Base-by-base conservation (phyloP, 2,329 filamentous ascomycete genomes). In the Parastagonospora nodorum region DNA sequence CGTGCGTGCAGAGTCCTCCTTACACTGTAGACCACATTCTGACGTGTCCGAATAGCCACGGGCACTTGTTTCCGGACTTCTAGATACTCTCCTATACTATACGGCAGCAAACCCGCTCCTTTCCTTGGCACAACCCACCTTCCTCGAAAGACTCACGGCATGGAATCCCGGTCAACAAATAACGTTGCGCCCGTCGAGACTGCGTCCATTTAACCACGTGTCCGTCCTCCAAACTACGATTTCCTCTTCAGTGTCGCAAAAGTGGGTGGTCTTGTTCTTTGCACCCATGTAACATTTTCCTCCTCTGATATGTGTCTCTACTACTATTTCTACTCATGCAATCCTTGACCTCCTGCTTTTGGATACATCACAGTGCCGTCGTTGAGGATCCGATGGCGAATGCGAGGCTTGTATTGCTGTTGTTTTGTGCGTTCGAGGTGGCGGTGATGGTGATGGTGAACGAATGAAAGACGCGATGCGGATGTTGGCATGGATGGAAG, bases 1-100 rank as follows among this genome's bases (percentile, higher is more conserved):
- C 91, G 93, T 97, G 82, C 80, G 93, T 89, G 58, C 42, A 63
- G 61, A 58, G 56, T 55, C 61, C 61, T 54, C 61, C 61, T 53
- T 56, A 55, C 14, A 53, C 27, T 49, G 44, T 61, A 58, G 57
- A 62, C 38, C 54, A 66, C 44, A 62, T 66, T 64, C 63, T 66
- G 62, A 66, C 62, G 48, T 66, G 63, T 63, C 63, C 63, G 46
- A 66, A 66, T 50, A 72, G 68, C 57, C 66, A 71, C 55, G 65
- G 66, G 39, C 63, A 69, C 53, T 58, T 72, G 45, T 72, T 72
- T 53, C 59, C 61, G 48, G 68, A 72, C 51, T 72, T 72, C 40
- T 70, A 66, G 55, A 55, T 42, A 51, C 44, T 31, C 28, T 51
- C 14, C 42, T 36, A 44, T 32, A n/a, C n/a, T n/a, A n/a, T n/a